Evolutionary conservation across 2,329 filamentous ascomycete species (phyloP), one percentile per base, ranked within the genome.

Genomic region (Fusarium redolens): DNA sequence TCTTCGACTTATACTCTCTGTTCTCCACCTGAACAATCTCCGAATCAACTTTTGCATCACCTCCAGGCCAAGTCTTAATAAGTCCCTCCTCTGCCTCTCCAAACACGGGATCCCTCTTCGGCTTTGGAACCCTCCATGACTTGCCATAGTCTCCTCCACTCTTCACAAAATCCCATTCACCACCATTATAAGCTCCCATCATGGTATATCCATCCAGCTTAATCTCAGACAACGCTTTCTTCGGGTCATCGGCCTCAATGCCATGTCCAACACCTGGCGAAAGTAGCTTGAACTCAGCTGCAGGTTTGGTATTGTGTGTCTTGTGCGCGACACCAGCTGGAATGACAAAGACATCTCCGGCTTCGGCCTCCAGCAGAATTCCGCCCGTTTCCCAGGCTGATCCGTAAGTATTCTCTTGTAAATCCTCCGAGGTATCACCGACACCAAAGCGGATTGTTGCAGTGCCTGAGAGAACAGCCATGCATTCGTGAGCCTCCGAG

Each of bases 321-420:
- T 89, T 90, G 73, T 90, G 88, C 14, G 86, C 83, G 2, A 87
- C 83, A 0, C 88, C 88, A 0, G 87, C 86, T 0, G 89, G 89
- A 5, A 91, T 81, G 20, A 91, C 79, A 68, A 91, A 90, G 0
- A 90, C 87, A 71, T 91, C 89, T 3, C 89, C 89, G 0, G 84
- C 79, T 2, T 81, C 69, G 0, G 86, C 89, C 7, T 83, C 65
- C 1, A 90, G 58, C 51, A 86, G 82, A 1, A 90, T 61, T 0
- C 87, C 88, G 0, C 86, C 87, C 0, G 81, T 76, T 68, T 90
- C 87, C 31, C 79, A 80, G 0, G 70, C 79, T 0, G 71, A 57
- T 20, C 83, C 84, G 56, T 83, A 77, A 0, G 84, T 86, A 52
- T 80, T 84, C 10, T 79, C 79, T 4, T 85, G 79, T 0, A 82